Evolutionary conservation across 176 grass and related monocot genomes (phyloP).

Genomic region (Urochloa ruziziensis): DNA sequence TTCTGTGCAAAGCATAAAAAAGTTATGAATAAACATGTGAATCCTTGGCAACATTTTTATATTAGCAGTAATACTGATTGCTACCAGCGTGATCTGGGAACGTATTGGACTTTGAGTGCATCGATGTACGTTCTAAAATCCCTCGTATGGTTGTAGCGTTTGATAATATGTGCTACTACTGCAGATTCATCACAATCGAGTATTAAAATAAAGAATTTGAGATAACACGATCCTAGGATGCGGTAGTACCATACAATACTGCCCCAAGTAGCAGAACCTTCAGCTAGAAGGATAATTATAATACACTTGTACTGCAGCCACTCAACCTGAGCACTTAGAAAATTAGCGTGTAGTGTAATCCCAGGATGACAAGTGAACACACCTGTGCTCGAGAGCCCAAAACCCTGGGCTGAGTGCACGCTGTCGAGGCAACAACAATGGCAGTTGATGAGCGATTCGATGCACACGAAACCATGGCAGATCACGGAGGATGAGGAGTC

Average conservation of each 20-base stretch:
- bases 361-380: not conserved
- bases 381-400: not conserved
- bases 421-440: not conserved
- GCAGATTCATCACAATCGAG: not conserved
- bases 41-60: not conserved
- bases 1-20: not conserved
- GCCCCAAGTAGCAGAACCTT: not conserved
- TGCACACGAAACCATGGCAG: slow-evolving; percentile 30
- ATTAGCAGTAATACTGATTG: not conserved
- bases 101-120: not conserved
- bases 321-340: not conserved
- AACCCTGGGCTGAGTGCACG: not conserved
- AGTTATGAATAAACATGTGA: not conserved
- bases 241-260: not conserved
- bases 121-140: not conserved
- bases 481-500: slow-evolving; percentile 29
- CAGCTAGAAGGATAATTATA: not conserved
- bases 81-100: not conserved
- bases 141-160: not conserved
- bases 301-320: not conserved
- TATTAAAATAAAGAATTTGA: not conserved
- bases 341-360: not conserved
- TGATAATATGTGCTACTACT: not conserved
- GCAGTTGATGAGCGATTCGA: not conserved
- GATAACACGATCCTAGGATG: slow-evolving; percentile 5